Evolutionary conservation across 495 filamentous ascomycete species (phyloP).

Genomic region (Aspergillus avenaceus): DNA sequence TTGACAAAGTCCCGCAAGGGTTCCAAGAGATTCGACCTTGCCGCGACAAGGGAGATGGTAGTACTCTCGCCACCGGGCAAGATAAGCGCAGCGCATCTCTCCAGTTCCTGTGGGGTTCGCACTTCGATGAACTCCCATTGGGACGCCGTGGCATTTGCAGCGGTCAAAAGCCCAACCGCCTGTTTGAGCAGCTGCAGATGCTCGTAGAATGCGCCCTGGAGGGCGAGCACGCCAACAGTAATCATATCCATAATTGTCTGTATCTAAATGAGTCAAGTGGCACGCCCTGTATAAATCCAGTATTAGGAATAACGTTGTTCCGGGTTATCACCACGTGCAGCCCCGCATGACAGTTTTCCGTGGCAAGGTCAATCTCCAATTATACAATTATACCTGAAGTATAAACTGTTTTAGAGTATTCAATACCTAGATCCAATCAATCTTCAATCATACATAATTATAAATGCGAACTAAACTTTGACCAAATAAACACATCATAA

Average conservation of each 20-base stretch:
- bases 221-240: slow-evolving; percentile 80
- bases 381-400: too few species aligned
- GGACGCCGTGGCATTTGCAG: slow-evolving; percentile 17
- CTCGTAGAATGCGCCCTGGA: slow-evolving; percentile 92
- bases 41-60: slow-evolving; percentile 84
- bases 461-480: too few species aligned
- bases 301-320: slow-evolving; percentile 8
- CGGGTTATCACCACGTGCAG: slow-evolving; percentile 24
- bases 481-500: too few species aligned
- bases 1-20: slow-evolving; percentile 92
- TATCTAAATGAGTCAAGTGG: slow-evolving; percentile 1
- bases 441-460: too few species aligned
- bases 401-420: too few species aligned
- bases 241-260: slow-evolving; percentile 41
- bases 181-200: slow-evolving; percentile 73
- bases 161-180: slow-evolving; percentile 46
- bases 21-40: slow-evolving; percentile 73
- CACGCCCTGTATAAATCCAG: not conserved
- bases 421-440: too few species aligned
- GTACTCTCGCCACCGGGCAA: slow-evolving; percentile 95
- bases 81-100: slow-evolving; percentile 74
- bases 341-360: slow-evolving; percentile 15
- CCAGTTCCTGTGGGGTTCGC: slow-evolving; percentile 67
- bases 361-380: not conserved
- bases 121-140: slow-evolving; percentile 71